A percentile compares a stretch with the other conserved stretches of the same genome.
These are phyloP conservation scores for Lentinula sp. DNA, from an alignment of 768 basidiomycete genomes.

Conservation along the genomic window DNA sequence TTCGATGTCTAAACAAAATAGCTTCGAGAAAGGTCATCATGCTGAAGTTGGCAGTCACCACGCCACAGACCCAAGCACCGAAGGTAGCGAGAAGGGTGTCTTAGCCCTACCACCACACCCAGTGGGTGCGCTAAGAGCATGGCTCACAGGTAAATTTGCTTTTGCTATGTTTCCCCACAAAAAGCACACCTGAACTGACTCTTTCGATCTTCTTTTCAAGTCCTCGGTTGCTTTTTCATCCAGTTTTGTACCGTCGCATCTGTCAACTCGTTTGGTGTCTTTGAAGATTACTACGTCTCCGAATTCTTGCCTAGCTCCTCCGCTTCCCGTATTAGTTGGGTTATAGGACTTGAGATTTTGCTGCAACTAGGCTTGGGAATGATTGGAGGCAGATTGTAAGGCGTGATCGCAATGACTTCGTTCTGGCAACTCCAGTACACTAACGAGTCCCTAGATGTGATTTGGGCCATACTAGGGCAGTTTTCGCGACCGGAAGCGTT, in stretches of 20 bases:
- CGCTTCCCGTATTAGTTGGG: not conserved
- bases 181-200: not conserved
- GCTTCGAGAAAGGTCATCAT: not conserved
- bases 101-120: not conserved
- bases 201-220: not conserved
- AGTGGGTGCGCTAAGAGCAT: not conserved
- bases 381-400: not conserved
- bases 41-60: not conserved
- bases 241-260: slow-evolving; percentile 4
- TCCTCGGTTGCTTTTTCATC: slow-evolving; percentile 2
- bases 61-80: not conserved
- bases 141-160: not conserved
- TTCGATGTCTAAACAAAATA: not conserved
- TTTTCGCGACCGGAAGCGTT: not conserved
- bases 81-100: not conserved
- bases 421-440: not conserved
- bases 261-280: slow-evolving; percentile 1
- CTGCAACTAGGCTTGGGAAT: slow-evolving; percentile 4
- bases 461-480: not conserved
- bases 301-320: slow-evolving; percentile 1
- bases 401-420: not conserved
- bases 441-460: not conserved
- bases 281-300: slow-evolving; percentile 3
- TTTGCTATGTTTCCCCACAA: not conserved
- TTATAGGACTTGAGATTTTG: not conserved